Evolutionary conservation across 805 yeast species (phyloP), one percentile per base, ranked within the genome.

Genomic region (Schwanniomyces vanrijiae): DNA sequence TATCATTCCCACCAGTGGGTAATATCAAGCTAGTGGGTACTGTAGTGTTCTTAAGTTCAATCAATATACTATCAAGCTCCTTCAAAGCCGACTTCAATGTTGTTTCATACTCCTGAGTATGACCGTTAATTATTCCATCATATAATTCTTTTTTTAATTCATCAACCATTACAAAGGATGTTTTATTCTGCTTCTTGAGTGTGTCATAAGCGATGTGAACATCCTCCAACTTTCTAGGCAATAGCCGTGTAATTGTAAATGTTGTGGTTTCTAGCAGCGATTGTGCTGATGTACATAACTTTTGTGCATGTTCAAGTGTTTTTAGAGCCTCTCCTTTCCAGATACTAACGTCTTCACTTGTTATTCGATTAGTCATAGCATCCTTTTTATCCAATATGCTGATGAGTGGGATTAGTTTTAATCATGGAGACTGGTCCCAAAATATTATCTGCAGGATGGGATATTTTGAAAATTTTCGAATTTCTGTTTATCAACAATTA

Each of bases 251-350:
- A 22, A 71, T 54, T 38, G 58, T 58, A 40, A 54, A 55, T 2
- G 52, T 42, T 1, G 67, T 61, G 11, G 51, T 46, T 29, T 60
- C 60, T 6, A 72, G 54, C 60, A 60, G 62, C 1, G 48, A 46
- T 39, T 69, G 73, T 1, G 76, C 75, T 22, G 52, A 55, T 2
- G 69, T 49, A 42, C 75, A 71, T 29, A 64, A 44, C 18, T 54
- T 54, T 40, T 62, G 65, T 6, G 76, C 76, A 33, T 50, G 42
- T 42, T 55, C 62, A 13, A 62, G 61, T 10, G 65, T 65, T 14
- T 28, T 29, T 35, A 54, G 56, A 2, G 73, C 73, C 31, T 67
- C 61, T 2, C 50, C 56, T 5, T 62, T 56, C 74, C 76, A 71
- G 11, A 37, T 39, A 9, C 40, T 40, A 20, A 65, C 54, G 13